phyloP scores from a whole-genome alignment of 257 asterid genomes.

The Rubia yunnanensis region DNA sequence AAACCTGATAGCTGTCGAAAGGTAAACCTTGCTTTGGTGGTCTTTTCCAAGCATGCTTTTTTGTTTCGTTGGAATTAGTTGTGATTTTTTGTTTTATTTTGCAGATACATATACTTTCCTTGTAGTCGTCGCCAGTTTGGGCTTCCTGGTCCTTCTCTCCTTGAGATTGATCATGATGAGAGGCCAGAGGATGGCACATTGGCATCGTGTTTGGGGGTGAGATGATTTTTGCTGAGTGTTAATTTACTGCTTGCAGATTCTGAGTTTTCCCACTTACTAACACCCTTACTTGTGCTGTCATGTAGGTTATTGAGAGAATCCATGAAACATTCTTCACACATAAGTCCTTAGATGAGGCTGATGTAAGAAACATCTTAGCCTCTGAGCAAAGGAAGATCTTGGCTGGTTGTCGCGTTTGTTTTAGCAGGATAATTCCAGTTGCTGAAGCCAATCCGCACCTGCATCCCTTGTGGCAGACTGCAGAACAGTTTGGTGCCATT shows the following conservation, averaged over 20 bases:
- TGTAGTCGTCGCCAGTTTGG: slow-evolving; percentile 98
- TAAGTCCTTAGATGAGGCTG: slow-evolving; percentile 70
- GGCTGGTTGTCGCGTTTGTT: slow-evolving; percentile 79
- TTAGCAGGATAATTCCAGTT: slow-evolving; percentile 93
- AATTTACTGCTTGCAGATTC: neutral
- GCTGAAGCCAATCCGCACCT: slow-evolving; percentile 89
- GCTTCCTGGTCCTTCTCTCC: slow-evolving; percentile 88
- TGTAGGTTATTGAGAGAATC: slow-evolving; percentile 84
- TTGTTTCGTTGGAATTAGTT: neutral
- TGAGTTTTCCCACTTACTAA: slow-evolving; percentile 3
- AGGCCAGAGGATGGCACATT: slow-evolving; percentile 95
- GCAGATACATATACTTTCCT: slow-evolving; percentile 90
- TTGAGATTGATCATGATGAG: slow-evolving; percentile 97
- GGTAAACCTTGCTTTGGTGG: slow-evolving; percentile 33
- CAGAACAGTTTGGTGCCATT: slow-evolving; percentile 95
- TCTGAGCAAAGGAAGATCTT: slow-evolving; percentile 76
- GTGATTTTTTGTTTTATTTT: slow-evolving; percentile 7
- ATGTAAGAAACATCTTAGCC: slow-evolving; percentile 84
- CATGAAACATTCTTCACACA: slow-evolving; percentile 64
- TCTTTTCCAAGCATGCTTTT: neutral
- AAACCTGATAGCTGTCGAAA: slow-evolving; percentile 84
- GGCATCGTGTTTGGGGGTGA: slow-evolving; percentile 86
- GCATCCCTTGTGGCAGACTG: slow-evolving; percentile 95
- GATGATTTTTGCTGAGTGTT: slow-evolving; percentile 19
- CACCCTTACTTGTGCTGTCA: slow-evolving; percentile 1